Evolutionary conservation across 2,329 filamentous ascomycete genomes (phyloP).

Genomic region (Raffaelea arxii): DNA sequence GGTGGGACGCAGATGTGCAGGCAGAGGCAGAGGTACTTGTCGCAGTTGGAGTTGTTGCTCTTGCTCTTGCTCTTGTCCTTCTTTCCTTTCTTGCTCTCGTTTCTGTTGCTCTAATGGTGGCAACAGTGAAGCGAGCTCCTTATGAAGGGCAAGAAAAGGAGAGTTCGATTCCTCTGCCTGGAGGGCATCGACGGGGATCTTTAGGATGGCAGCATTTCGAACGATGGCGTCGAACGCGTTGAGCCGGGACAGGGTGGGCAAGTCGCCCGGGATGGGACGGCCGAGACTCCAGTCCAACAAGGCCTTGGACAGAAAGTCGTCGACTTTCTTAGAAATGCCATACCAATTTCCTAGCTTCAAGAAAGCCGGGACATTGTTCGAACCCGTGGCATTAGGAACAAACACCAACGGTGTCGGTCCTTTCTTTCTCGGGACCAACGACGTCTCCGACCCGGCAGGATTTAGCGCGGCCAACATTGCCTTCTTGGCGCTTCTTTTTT

Average conservation of each 20-base stretch:
- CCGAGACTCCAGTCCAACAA: neutral
- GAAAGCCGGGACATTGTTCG: neutral
- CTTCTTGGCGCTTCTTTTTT: neutral
- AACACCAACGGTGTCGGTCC: too few species aligned
- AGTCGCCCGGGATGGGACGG: constrained; percentile 1
- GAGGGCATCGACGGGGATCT: neutral
- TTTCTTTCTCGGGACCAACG: neutral
- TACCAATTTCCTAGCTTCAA: neutral
- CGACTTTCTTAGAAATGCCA: neutral
- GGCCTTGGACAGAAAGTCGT: neutral
- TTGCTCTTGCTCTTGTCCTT: neutral
- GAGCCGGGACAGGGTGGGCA: constrained; percentile 6
- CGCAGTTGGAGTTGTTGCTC: too few species aligned
- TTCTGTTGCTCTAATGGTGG: neutral
- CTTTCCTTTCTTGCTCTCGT: neutral
- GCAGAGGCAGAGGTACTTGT: too few species aligned
- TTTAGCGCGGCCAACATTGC: neutral
- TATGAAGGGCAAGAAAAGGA: neutral
- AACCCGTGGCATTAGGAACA: neutral
- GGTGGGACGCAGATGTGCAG: constrained; percentile 9
- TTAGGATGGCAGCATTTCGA: constrained; percentile 2
- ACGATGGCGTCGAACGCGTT: constrained; percentile 7
- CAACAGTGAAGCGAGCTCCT: neutral
- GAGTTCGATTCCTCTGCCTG: neutral
- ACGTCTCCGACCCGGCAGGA: neutral